A percentile compares a stretch with the other conserved stretches of the same genome.
Evolutionary conservation across 768 basidiomycete genomes (phyloP).

Genomic region (Exidia glandulosa): DNA sequence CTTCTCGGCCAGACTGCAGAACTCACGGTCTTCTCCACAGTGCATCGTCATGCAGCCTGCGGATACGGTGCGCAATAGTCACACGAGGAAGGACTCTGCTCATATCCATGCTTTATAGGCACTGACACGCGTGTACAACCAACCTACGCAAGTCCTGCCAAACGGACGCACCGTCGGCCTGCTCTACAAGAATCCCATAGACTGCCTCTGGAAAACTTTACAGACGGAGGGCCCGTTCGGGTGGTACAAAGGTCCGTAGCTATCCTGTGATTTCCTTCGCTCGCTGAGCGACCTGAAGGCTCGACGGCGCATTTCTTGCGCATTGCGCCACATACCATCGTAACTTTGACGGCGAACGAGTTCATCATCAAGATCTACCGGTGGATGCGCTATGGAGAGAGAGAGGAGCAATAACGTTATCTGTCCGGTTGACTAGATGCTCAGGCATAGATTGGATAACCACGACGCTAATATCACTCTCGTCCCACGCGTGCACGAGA

Average conservation of each 20-base stretch:
- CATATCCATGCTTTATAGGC: constrained; percentile 32
- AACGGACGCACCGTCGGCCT: constrained; percentile 64
- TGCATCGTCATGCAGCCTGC: constrained; percentile 92
- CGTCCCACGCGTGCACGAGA: not conserved
- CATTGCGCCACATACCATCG: constrained; percentile 76
- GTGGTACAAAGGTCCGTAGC: constrained; percentile 80
- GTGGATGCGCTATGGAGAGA: not conserved
- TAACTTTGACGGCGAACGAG: constrained; percentile 85
- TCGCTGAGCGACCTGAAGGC: constrained; percentile 32
- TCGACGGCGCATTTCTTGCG: constrained; percentile 89
- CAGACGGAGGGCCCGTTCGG: constrained; percentile 80
- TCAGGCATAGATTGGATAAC: not conserved
- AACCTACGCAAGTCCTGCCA: constrained; percentile 63
- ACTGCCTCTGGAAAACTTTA: constrained; percentile 94
- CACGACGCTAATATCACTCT: not conserved
- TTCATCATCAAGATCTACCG: constrained; percentile 31
- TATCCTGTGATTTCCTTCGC: not conserved
- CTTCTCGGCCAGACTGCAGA: constrained; percentile 8
- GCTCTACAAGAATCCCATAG: constrained; percentile 84
- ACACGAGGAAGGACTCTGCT: no score
- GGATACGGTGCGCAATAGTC: constrained; percentile 52
- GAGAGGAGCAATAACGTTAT: not conserved
- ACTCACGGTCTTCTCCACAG: constrained; percentile 23
- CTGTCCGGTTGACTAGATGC: not conserved
- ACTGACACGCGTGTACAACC: constrained; percentile 93